Evolutionary conservation across 495 filamentous ascomycete species (phyloP).

Genomic region (Stereocaulon alpinum): DNA sequence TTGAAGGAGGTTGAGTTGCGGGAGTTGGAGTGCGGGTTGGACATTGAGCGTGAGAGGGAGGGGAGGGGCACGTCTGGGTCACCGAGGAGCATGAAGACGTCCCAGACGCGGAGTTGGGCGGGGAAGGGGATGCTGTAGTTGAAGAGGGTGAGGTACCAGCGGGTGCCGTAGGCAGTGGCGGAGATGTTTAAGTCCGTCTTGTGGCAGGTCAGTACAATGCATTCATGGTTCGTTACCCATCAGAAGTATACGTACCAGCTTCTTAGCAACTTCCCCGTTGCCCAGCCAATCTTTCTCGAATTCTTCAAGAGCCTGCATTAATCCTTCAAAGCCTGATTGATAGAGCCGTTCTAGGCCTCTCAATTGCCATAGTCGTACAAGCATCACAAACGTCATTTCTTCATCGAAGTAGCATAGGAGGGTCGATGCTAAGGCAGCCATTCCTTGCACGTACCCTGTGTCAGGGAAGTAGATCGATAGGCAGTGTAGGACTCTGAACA

Average conservation of each 20-base stretch:
- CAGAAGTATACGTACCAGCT: conserved; percentile 53
- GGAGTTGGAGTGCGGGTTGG: conserved; percentile 14
- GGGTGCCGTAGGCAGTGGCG: conserved; percentile 84
- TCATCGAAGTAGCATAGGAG: conserved; percentile 96
- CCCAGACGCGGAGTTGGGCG: conserved; percentile 97
- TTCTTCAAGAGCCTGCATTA: conserved; percentile 81
- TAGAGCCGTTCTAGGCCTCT: conserved; percentile 82
- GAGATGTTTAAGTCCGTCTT: conserved; percentile 72
- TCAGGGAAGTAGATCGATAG: conserved; percentile 86
- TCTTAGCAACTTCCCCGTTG: conserved; percentile 59
- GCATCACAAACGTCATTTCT: conserved; percentile 87
- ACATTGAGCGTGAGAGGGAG: background rate
- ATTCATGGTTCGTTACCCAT: background rate
- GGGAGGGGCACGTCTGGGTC: conserved; percentile 35
- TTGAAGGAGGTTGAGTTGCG: conserved; percentile 33
- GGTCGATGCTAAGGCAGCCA: conserved; percentile 89
- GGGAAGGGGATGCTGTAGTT: conserved; percentile 94
- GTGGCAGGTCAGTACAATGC: conserved; percentile 13
- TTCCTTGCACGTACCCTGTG: conserved; percentile 94
- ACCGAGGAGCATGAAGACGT: conserved; percentile 95
- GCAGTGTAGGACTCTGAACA: conserved; percentile 88
- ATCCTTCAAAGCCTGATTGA: conserved; percentile 67
- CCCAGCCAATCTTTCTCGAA: conserved; percentile 82
- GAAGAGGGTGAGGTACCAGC: conserved; percentile 97
- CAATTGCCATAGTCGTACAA: conserved; percentile 82